Evolutionary conservation across 2,329 filamentous ascomycete genomes (phyloP), one percentile per base, ranked within the genome.

Genomic region (Paecilomyces fulvus): DNA sequence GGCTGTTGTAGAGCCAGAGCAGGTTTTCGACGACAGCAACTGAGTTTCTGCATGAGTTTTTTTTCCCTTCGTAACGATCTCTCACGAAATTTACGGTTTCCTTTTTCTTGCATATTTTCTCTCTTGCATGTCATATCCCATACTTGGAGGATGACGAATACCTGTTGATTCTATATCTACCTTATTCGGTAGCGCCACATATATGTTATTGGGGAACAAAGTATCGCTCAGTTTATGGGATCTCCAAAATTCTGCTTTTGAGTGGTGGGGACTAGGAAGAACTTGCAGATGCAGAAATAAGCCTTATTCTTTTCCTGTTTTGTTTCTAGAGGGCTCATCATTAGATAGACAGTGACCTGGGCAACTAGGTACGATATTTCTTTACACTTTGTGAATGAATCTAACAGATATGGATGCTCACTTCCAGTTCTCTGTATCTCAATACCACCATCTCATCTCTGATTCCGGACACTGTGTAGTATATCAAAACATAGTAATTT

Each of bases 1-100:
- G 31, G 71, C 70, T 1, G 62, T 73, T 8, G 55, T 70, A 6
- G 69, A 71, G 49, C 65, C 57, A 5, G 68, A 69, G 28, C 69
- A 72, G 53, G 30, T 73, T 3, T 66, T 61, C 61, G 59, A 28
- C 48, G 21, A 49, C 12, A 23, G 20, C 48, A 28, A 28, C 10
- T 49, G 21, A 49, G 14, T 3, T 9, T 49, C 21, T 10, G 7
- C 48, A 23, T 28, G 11, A 17, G 3, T 49, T 14, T 49, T 6
- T 9, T 49, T 49, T 49, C 3, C 4, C 17, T 21, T 25, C 23
- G 11, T 49, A 49, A 23, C 21, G 25, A 23, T 49, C 28, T 49
- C 6, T 49, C 21, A 49, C 48, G 48, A 49, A 25, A 28, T 43
- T 43, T n/a, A 43, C 37, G 37, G 37, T 17, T 43, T 43, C 6